Percentiles rank a stretch among this genome's conserved stretches.
phyloP scores from a whole-genome alignment of 306 rosid genomes.

The Trifolium pratense region DNA sequence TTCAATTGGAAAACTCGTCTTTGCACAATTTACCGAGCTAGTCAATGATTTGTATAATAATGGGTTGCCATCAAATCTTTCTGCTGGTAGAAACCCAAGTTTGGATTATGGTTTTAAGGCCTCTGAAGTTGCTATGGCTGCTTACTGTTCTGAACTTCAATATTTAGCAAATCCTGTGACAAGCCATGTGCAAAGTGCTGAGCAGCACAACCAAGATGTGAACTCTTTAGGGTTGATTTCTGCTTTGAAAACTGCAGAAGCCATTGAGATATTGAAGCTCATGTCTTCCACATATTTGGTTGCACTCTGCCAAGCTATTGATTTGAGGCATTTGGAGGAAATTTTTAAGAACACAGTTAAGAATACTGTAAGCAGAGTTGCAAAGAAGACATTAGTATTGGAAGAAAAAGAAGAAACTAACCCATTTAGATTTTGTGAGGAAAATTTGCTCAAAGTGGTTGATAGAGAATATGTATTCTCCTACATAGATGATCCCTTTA shows the following conservation, averaged over 20 bases:
- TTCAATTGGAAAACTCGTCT: conserved; percentile 57
- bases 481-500: conserved; percentile 55
- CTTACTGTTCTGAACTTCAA: conserved; percentile 58
- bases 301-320: conserved; percentile 63
- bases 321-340: conserved; percentile 60
- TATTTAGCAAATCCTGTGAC: conserved; percentile 50
- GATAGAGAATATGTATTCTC: conserved; percentile 53
- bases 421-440: conserved; percentile 38
- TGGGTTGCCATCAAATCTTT: conserved; percentile 55
- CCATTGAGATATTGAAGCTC: conserved; percentile 53
- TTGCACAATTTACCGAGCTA: conserved; percentile 57
- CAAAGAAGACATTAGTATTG: conserved; percentile 35
- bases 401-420: conserved; percentile 33
- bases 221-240: conserved; percentile 59
- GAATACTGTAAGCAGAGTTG: conserved; percentile 41
- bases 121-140: conserved; percentile 57
- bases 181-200: conserved; percentile 54
- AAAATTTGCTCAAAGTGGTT: conserved; percentile 48
- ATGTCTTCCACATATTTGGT: conserved; percentile 55
- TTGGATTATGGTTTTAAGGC: conserved; percentile 60
- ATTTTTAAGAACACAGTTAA: conserved; percentile 39
- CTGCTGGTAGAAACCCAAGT: conserved; percentile 54
- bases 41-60: conserved; percentile 53
- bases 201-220: conserved; percentile 61
- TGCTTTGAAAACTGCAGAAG: conserved; percentile 53